phyloP scores from a whole-genome alignment of 192 early-diverging fungal genomes.

The Spinellus fusiger region DNA sequence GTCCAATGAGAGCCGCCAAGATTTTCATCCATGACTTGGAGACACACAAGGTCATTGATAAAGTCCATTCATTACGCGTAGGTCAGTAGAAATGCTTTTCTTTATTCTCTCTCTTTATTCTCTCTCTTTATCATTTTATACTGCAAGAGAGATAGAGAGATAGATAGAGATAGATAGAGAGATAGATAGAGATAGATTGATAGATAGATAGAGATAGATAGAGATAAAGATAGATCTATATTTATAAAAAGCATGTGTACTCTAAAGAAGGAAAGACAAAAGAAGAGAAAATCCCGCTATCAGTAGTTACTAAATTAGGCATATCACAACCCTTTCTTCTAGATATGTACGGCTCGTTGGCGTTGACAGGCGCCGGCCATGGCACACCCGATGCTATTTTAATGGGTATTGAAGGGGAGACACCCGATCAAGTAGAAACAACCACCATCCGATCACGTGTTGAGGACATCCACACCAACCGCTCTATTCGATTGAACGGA shows the following conservation, averaged over 20 bases:
- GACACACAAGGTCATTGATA: slow-evolving; percentile 54
- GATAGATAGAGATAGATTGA: neutral
- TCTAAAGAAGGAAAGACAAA: neutral
- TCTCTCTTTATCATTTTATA: neutral
- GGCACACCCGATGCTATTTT: slow-evolving; percentile 88
- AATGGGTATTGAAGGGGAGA: slow-evolving; percentile 87
- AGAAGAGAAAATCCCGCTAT: neutral
- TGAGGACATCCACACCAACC: slow-evolving; percentile 69
- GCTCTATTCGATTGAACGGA: slow-evolving; percentile 68
- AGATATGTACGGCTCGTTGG: slow-evolving; percentile 89
- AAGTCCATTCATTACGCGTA: slow-evolving; percentile 28
- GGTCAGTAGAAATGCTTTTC: slow-evolving; percentile 10
- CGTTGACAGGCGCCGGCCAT: slow-evolving; percentile 91
- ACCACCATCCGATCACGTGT: slow-evolving; percentile 70
- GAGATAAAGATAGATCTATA: neutral
- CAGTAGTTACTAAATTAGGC: neutral
- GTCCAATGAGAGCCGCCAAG: slow-evolving; percentile 94
- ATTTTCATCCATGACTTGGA: slow-evolving; percentile 89
- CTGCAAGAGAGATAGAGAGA: neutral
- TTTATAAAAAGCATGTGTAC: neutral
- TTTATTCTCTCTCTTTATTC: neutral
- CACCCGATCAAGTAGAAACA: slow-evolving; percentile 78
- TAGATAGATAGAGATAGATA: neutral
- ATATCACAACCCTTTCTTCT: slow-evolving; percentile 23
- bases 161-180: neutral